Conservation (phyloP, 2,329 filamentous ascomycete species). For the Madurella mycetomatis region DNA sequence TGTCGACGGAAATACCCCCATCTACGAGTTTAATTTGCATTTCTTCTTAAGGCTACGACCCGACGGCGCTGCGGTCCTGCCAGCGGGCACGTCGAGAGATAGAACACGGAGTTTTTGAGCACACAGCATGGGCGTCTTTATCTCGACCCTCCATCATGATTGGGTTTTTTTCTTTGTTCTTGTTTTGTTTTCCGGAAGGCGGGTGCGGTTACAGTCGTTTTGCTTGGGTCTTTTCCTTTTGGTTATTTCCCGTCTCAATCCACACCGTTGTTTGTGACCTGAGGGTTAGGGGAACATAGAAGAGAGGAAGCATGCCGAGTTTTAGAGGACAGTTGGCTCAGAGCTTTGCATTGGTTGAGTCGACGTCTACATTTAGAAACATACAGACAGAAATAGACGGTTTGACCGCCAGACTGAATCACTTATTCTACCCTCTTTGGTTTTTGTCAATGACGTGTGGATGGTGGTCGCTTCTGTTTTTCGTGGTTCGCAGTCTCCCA, state of each 20-base stretch:
- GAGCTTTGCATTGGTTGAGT: background rate
- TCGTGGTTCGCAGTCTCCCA: no score
- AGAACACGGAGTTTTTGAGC: constrained; percentile 12
- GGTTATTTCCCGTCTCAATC: background rate
- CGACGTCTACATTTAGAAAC: background rate
- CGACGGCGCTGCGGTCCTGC: background rate
- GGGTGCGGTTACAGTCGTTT: background rate
- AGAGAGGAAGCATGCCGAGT: background rate
- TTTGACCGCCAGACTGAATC: background rate
- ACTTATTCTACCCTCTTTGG: background rate
- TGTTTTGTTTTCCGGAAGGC: no score
- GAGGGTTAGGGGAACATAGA: background rate
- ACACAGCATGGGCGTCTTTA: constrained; percentile 2
- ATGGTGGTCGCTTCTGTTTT: no score
- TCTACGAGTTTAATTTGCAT: constrained; percentile 18
- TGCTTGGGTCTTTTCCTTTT: background rate
- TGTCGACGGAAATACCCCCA: constrained; percentile 13
- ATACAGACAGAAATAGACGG: background rate
- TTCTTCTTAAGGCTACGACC: constrained; percentile 4
- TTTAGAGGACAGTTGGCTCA: background rate
- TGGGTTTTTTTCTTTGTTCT: no score
- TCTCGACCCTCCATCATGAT: background rate
- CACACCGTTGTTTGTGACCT: background rate
- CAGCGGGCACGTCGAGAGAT: constrained; percentile 4
- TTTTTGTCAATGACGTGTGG: background rate